phyloP scores from a whole-genome alignment of 139 green algal genomes.

The Nannochloris sp. region DNA sequence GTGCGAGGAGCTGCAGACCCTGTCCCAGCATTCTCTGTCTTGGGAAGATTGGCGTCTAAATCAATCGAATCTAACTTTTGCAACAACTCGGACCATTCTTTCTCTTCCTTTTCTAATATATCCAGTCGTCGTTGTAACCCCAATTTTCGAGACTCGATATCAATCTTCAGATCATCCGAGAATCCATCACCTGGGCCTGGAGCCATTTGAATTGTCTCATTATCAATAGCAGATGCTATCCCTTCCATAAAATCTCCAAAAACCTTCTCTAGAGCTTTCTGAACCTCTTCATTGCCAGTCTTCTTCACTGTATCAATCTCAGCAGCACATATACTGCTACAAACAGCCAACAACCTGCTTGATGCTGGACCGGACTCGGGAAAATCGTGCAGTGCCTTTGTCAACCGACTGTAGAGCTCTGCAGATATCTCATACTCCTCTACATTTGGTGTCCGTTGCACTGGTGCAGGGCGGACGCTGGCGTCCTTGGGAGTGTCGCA shows the following conservation, averaged over 20 bases:
- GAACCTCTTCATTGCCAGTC: neutral
- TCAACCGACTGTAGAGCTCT: slow-evolving; percentile 10
- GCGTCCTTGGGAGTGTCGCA: neutral
- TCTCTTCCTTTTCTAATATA: slow-evolving; percentile 30
- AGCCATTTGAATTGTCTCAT: slow-evolving; percentile 8
- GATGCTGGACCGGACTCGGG: neutral
- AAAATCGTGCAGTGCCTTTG: slow-evolving; percentile 5
- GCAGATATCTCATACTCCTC: slow-evolving; percentile 14
- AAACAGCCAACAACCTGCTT: slow-evolving; percentile 14
- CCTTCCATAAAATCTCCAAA: slow-evolving; percentile 10
- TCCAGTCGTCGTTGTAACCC: slow-evolving; percentile 24
- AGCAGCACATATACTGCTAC: slow-evolving; percentile 7
- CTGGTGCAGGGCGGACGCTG: neutral
- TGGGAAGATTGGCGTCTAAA: neutral
- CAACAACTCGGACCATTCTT: slow-evolving; percentile 31
- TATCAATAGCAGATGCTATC: slow-evolving; percentile 3
- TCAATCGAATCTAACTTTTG: slow-evolving; percentile 15
- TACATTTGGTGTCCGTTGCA: slow-evolving; percentile 12
- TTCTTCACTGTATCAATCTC: neutral
- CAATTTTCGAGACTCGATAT: slow-evolving; percentile 32
- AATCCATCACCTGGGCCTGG: slow-evolving; percentile 3
- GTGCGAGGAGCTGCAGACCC: neutral
- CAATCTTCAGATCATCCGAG: slow-evolving; percentile 9
- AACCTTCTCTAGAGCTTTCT: neutral
- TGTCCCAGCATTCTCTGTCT: neutral